Evolutionary conservation across 2,329 filamentous ascomycete species (phyloP).

Genomic region (Macrophomina tecta): DNA sequence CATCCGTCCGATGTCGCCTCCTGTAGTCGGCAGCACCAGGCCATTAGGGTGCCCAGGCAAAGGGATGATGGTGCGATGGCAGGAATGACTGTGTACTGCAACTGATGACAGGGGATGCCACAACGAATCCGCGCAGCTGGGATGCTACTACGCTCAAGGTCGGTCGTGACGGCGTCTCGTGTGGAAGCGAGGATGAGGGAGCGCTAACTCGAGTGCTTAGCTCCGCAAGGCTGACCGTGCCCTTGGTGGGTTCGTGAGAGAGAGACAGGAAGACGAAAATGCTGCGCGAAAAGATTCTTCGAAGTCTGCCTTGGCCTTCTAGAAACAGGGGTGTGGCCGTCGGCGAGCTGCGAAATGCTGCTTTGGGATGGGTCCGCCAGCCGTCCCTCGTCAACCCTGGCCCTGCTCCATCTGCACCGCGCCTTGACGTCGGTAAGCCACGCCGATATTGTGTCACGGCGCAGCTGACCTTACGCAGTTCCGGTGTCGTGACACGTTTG

Average conservation of each 20-base stretch:
- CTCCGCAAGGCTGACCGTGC: slow-evolving; percentile 13
- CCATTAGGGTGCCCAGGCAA: not conserved
- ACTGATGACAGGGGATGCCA: not conserved
- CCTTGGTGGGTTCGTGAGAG: not conserved
- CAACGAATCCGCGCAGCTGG: not conserved
- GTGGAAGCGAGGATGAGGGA: slow-evolving; percentile 22
- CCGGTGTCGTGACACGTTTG: slow-evolving; percentile 13
- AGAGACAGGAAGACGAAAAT: not conserved
- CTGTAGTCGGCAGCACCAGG: not conserved
- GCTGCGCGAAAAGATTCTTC: slow-evolving; percentile 2
- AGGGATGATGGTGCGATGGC: slow-evolving; percentile 2
- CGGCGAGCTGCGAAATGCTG: slow-evolving; percentile 9
- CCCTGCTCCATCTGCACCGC: slow-evolving; percentile 2
- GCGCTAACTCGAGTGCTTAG: slow-evolving; percentile 11
- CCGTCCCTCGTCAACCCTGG: not conserved
- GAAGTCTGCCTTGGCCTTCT: slow-evolving; percentile 22
- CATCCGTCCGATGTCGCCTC: slow-evolving; percentile 1
- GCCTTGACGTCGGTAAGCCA: slow-evolving; percentile 8
- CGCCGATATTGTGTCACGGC: slow-evolving; percentile 20
- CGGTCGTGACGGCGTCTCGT: not conserved
- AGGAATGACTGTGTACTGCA: not conserved
- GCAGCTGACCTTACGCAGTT: slow-evolving; percentile 17
- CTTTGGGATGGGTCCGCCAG: not conserved
- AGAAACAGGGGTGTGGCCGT: slow-evolving; percentile 16
- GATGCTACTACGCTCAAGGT: not conserved